Evolutionary conservation across 495 filamentous ascomycete species (phyloP), one percentile per base, ranked within the genome.

Genomic region (Daldinia caldariorum): DNA sequence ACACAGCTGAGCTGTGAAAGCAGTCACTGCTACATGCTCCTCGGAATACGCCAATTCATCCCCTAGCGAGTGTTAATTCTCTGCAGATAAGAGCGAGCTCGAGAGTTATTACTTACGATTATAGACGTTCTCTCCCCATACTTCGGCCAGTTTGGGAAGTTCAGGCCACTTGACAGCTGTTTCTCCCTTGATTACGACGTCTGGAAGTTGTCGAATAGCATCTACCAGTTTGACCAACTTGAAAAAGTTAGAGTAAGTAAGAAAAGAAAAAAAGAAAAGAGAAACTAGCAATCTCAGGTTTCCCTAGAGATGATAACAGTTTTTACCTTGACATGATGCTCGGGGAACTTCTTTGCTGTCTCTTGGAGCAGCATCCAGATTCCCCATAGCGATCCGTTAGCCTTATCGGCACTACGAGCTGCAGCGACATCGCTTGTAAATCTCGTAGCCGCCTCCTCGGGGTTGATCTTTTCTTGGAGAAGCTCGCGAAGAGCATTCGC

Each of bases 1-100:
- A 16, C 67, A 75, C 4, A 76, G 66, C 45, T 60, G 57, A 8
- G 74, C 67, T 18, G 76, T 62, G 37, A 78, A 72, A 29, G 45
- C 55, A 1, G 49, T 55, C 26, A 61, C 41, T 6, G 58, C 43
- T 16, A 67, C 6, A 29, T 49, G n/a, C 16, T 72, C 70, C 22
- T 66, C 64, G 26, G 70, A 54, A 37, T 39, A 32, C 1, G 35
- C 13, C 18, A 29, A 37, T 29, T 70, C 51, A 4, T 67, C 49
- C 16, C 32, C 50, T 32, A 22, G 43, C 9, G 43, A 43, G 12
- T 12, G 39, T 67, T 41, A 66, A 31, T 37, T 39, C 37, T 59
- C 12, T 4, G 8, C 14, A 53, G 16, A 14, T 35, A 35, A 16
- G n/a, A 18, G 13, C 0, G 18, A 6, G 6, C 18, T 12, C 2